phyloP scores from a whole-genome alignment of 208 protist genomes.

The Polymyxa betae region DNA sequence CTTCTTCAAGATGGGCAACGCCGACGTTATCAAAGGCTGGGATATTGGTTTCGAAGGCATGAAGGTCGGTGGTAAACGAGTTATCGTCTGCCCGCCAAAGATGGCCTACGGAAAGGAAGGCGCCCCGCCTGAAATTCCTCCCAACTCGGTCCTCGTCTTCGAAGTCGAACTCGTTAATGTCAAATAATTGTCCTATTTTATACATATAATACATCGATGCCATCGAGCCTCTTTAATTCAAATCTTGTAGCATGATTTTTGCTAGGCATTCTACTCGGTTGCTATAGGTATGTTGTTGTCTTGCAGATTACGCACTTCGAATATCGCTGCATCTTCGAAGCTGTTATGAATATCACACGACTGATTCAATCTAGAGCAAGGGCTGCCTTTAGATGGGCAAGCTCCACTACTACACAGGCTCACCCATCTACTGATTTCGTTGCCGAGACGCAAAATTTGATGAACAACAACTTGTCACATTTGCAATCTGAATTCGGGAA shows the following conservation, averaged over 20 bases:
- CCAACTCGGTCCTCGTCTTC: slow-evolving; percentile 48
- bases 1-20: slow-evolving; percentile 48
- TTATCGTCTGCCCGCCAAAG: slow-evolving; percentile 41
- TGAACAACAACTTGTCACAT: neutral
- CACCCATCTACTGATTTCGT: too few relatives aligned
- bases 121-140: slow-evolving; percentile 6
- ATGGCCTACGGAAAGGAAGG: slow-evolving; percentile 48
- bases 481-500: neutral
- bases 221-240: too few relatives aligned
- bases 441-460: neutral
- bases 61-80: slow-evolving; percentile 47
- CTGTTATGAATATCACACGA: too few relatives aligned
- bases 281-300: too few relatives aligned
- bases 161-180: slow-evolving; percentile 41
- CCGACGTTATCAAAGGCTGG: slow-evolving; percentile 32
- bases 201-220: neutral
- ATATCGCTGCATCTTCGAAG: too few relatives aligned
- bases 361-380: too few relatives aligned
- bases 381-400: too few relatives aligned
- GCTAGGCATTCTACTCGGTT: too few relatives aligned
- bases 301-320: too few relatives aligned
- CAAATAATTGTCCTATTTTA: slow-evolving; percentile 35
- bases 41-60: slow-evolving; percentile 22
- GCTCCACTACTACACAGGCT: too few relatives aligned
- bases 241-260: too few relatives aligned